These are phyloP conservation scores for Paecilomyces formosus DNA, from an alignment of 2,329 filamentous ascomycete species.

Conservation along the genomic window DNA sequence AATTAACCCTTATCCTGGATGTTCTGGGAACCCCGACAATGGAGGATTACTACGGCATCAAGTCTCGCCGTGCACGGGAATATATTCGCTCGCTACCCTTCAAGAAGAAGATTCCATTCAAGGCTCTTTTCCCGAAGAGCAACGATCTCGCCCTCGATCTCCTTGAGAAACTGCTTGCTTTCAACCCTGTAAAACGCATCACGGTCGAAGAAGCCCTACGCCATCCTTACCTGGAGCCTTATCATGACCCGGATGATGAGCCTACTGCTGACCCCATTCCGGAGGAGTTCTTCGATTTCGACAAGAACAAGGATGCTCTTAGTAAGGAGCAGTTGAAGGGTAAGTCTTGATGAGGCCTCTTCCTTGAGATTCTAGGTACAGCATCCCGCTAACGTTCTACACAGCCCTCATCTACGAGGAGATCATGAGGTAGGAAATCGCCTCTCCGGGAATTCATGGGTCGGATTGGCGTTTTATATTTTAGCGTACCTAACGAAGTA, in stretches of 20 bases:
- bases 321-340: constrained; percentile 98
- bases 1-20: constrained; percentile 92
- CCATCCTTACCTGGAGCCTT: constrained; percentile 96
- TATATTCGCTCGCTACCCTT: constrained; percentile 97
- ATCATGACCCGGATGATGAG: constrained; percentile 98
- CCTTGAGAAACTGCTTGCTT: constrained; percentile 89
- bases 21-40: constrained; percentile 97
- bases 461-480: background rate
- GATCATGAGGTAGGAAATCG: constrained; percentile 62
- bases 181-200: constrained; percentile 98
- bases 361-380: background rate
- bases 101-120: constrained; percentile 99
- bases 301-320: constrained; percentile 98
- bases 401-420: constrained; percentile 87
- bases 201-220: constrained; percentile 95
- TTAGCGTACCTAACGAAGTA: background rate
- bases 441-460: background rate
- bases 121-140: constrained; percentile 96
- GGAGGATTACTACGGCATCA: constrained; percentile 99
- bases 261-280: constrained; percentile 93
- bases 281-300: constrained; percentile 99
- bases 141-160: constrained; percentile 92
- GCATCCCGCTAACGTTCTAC: constrained; percentile 10
- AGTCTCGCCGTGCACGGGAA: constrained; percentile 91
- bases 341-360: constrained; percentile 27